Conservation (phyloP, 2,329 filamentous ascomycete genomes). For the Decorospora gaudefroyi region DNA sequence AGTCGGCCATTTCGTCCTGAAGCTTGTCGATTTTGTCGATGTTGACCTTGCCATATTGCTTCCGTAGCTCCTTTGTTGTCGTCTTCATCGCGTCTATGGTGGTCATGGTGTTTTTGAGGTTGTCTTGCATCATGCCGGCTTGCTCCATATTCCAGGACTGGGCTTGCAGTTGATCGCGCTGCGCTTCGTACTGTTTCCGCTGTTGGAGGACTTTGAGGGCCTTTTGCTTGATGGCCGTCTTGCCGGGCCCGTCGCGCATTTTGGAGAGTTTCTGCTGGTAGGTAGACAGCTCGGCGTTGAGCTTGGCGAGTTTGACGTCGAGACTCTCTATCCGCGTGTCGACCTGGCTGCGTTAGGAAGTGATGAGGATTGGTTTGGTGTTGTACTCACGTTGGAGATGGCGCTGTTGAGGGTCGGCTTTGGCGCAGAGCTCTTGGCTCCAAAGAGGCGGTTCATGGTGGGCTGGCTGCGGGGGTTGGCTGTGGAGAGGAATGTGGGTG, state of each 20-base stretch:
- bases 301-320: constrained; percentile 90
- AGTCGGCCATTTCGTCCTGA: constrained; percentile 98
- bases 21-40: constrained; percentile 96
- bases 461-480: background rate
- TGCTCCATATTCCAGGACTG: constrained; percentile 99
- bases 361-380: constrained; percentile 5
- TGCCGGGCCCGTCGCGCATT: constrained; percentile 95
- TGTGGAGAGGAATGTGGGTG: background rate
- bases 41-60: constrained; percentile 96
- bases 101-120: constrained; percentile 97
- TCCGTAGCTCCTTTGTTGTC: constrained; percentile 87
- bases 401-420: constrained; percentile 87
- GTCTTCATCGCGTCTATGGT: constrained; percentile 98
- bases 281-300: constrained; percentile 85
- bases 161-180: constrained; percentile 89
- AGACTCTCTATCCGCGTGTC: constrained; percentile 82
- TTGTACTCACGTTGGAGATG: constrained; percentile 70
- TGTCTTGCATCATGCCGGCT: constrained; percentile 97
- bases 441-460: constrained; percentile 94
- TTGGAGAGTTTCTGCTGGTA: constrained; percentile 87
- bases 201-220: constrained; percentile 92
- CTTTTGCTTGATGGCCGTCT: constrained; percentile 89
- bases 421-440: constrained; percentile 80
- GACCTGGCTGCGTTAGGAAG: constrained; percentile 56
- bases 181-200: constrained; percentile 89